phyloP scores from a whole-genome alignment of 768 basidiomycete genomes.

The Paxillus rubicundulus region DNA sequence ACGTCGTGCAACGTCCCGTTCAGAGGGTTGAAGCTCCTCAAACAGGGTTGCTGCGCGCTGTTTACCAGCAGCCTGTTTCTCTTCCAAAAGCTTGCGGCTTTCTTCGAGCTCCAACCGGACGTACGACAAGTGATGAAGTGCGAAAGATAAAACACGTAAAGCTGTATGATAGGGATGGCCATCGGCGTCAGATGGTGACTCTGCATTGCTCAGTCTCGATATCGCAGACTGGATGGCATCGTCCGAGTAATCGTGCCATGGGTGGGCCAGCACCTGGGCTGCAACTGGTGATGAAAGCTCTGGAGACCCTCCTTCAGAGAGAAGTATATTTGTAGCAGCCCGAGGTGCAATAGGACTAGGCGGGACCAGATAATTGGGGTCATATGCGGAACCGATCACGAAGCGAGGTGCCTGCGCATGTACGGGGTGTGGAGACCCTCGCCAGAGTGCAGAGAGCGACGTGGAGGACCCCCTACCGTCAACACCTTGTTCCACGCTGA shows the following conservation, averaged over 20 bases:
- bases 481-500: slow-evolving; percentile 17
- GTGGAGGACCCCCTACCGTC: slow-evolving; percentile 32
- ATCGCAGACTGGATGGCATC: slow-evolving; percentile 67
- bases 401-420: slow-evolving; percentile 33
- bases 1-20: slow-evolving; percentile 64
- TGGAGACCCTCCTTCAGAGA: slow-evolving; percentile 5
- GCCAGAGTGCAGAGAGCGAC: slow-evolving; percentile 43
- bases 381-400: slow-evolving; percentile 41
- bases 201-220: slow-evolving; percentile 43
- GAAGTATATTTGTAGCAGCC: neutral
- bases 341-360: slow-evolving; percentile 31
- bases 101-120: slow-evolving; percentile 65
- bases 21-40: slow-evolving; percentile 55
- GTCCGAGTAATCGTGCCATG: slow-evolving; percentile 79
- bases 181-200: slow-evolving; percentile 46
- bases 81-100: slow-evolving; percentile 45
- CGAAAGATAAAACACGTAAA: slow-evolving; percentile 67
- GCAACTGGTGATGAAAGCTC: slow-evolving; percentile 27
- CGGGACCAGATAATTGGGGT: slow-evolving; percentile 31
- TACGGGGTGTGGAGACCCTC: slow-evolving; percentile 29
- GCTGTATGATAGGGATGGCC: slow-evolving; percentile 64
- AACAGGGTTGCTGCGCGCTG: slow-evolving; percentile 54
- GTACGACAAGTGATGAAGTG: slow-evolving; percentile 55
- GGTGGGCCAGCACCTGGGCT: slow-evolving; percentile 57
- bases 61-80: slow-evolving; percentile 57